These are phyloP conservation scores for Zymoseptoria tritici DNA, from an alignment of 2,329 filamentous ascomycete species.

Conservation along the genomic window DNA sequence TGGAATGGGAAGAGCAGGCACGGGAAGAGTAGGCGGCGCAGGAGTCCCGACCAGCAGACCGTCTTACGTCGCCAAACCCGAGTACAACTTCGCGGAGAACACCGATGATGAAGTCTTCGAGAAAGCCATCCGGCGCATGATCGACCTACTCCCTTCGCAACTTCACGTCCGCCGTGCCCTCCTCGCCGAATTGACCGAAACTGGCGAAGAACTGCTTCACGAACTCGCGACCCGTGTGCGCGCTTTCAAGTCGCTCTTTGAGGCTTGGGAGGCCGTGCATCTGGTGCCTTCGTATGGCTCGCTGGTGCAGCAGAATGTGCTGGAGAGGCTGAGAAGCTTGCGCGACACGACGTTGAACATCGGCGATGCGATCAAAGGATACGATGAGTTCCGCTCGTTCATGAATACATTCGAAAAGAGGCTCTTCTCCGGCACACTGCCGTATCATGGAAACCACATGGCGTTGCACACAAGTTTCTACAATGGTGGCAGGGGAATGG, in stretches of 20 bases:
- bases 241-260: constrained; percentile 10
- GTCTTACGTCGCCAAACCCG: neutral
- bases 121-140: constrained; percentile 1
- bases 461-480: constrained; percentile 37
- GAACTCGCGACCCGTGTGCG: constrained; percentile 12
- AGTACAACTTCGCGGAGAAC: neutral
- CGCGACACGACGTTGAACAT: constrained; percentile 1
- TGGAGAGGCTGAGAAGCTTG: constrained; percentile 6
- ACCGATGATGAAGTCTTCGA: neutral
- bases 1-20: neutral
- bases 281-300: neutral
- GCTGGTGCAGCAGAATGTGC: constrained; percentile 5
- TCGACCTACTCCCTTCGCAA: neutral
- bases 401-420: constrained; percentile 33
- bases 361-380: constrained; percentile 28
- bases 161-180: neutral
- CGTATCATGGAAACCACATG: constrained; percentile 41
- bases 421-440: constrained; percentile 36
- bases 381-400: constrained; percentile 38
- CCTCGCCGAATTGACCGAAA: constrained; percentile 8
- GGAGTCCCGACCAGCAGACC: neutral
- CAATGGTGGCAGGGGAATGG: constrained; percentile 37
- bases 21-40: neutral
- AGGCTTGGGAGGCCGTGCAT: constrained; percentile 13
- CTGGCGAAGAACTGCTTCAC: constrained; percentile 11